phyloP scores from a whole-genome alignment of 1,284 basidiomycete species.

The Cutaneotrichosporon sp. region DNA sequence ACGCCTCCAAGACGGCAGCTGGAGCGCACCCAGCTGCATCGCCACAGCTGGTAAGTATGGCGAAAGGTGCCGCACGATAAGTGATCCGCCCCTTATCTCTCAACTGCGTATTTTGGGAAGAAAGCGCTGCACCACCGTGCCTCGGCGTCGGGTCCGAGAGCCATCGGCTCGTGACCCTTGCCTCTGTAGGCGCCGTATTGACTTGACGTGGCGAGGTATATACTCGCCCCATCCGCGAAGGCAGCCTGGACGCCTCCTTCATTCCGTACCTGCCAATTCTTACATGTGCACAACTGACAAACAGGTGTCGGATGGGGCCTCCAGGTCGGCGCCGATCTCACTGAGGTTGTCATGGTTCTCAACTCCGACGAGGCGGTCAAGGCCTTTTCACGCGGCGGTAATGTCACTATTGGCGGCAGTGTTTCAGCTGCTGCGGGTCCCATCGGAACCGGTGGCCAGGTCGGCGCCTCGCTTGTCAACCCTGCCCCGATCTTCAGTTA shows the following conservation, averaged over 20 bases:
- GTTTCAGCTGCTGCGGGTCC: conserved; percentile 82
- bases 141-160: too few species aligned
- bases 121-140: too few species aligned
- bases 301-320: conserved; percentile 84
- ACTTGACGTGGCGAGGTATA: too few species aligned
- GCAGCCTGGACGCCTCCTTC: too few species aligned
- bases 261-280: too few species aligned
- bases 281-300: not conserved
- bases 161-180: too few species aligned
- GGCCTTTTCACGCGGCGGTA: conserved; percentile 91
- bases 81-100: too few species aligned
- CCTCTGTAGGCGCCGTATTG: too few species aligned
- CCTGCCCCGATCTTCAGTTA: conserved; percentile 98
- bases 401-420: conserved; percentile 85
- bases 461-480: conserved; percentile 80
- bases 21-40: conserved; percentile 96
- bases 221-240: too few species aligned
- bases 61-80: too few species aligned
- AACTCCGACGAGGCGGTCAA: conserved; percentile 94
- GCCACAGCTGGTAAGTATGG: conserved; percentile 70
- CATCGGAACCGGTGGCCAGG: conserved; percentile 88
- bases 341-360: conserved; percentile 72
- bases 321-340: conserved; percentile 74
- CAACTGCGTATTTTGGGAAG: too few species aligned
- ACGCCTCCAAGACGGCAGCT: conserved; percentile 91